Evolutionary conservation across 352 stramenopile species (phyloP).

Genomic region (Elongisporangium undulatum): DNA sequence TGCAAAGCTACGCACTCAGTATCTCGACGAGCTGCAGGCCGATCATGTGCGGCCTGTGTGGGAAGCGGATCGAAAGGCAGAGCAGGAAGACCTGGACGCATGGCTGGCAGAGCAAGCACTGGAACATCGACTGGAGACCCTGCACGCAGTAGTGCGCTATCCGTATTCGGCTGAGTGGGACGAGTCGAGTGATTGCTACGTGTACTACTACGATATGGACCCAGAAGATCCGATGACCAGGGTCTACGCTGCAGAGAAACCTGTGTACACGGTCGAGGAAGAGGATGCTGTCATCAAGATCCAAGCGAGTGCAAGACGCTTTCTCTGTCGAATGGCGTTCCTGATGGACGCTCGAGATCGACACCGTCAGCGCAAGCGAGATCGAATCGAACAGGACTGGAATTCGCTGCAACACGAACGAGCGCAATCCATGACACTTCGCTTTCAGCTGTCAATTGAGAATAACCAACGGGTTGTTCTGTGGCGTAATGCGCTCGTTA

Average conservation of each 20-base stretch:
- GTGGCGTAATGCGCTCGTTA: slow-evolving; percentile 14
- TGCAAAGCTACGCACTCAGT: slow-evolving; percentile 30
- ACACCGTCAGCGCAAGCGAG: slow-evolving; percentile 20
- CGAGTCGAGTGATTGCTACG: slow-evolving; percentile 29
- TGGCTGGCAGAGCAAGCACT: slow-evolving; percentile 31
- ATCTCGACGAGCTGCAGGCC: slow-evolving; percentile 45
- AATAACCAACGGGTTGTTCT: slow-evolving; percentile 12
- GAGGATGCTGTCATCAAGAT: slow-evolving; percentile 44
- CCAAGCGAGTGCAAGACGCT: slow-evolving; percentile 33
- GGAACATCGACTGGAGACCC: slow-evolving; percentile 22
- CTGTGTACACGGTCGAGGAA: slow-evolving; percentile 60
- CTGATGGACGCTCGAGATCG: slow-evolving; percentile 20
- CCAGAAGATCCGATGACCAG: slow-evolving; percentile 4
- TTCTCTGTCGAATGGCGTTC: slow-evolving; percentile 30
- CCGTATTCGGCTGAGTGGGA: slow-evolving; percentile 62
- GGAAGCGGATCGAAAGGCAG: slow-evolving; percentile 52
- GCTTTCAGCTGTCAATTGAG: slow-evolving; percentile 9
- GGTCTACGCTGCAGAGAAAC: slow-evolving; percentile 28
- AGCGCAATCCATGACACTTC: slow-evolving; percentile 39
- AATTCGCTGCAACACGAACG: slow-evolving; percentile 28
- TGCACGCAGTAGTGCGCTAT: slow-evolving; percentile 41
- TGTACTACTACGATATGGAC: slow-evolving; percentile 24
- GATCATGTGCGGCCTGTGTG: slow-evolving; percentile 66
- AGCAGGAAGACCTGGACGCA: slow-evolving; percentile 42
- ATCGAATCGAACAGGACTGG: slow-evolving; percentile 38